phyloP scores from a whole-genome alignment of 2,329 filamentous ascomycete species.

The Monilinia vaccinii-corymbosi region DNA sequence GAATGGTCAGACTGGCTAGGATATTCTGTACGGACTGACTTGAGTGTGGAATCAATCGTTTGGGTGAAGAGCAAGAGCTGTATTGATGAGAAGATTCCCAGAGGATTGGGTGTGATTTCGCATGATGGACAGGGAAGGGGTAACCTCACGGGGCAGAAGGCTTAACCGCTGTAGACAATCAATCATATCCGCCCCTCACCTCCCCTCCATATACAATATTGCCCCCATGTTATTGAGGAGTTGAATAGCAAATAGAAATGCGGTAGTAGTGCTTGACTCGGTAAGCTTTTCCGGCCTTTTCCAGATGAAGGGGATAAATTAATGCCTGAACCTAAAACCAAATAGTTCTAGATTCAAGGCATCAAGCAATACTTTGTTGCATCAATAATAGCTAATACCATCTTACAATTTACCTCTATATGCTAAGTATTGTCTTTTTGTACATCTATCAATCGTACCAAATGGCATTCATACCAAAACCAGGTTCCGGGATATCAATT shows the following conservation, averaged over 20 bases:
- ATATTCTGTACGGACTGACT: background rate
- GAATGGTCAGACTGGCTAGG: background rate
- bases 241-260: background rate
- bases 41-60: background rate
- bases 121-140: background rate
- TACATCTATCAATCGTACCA: slow-evolving; percentile 63
- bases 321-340: background rate
- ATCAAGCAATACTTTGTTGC: background rate
- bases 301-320: background rate
- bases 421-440: background rate
- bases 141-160: slow-evolving; percentile 4
- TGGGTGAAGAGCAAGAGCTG: background rate
- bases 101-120: background rate
- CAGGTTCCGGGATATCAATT: slow-evolving; percentile 72
- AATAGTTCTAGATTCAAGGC: background rate
- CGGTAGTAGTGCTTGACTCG: background rate
- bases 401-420: background rate
- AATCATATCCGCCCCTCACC: slow-evolving; percentile 4
- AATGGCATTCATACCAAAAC: slow-evolving; percentile 93
- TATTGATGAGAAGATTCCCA: background rate
- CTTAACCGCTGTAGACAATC: slow-evolving; percentile 2
- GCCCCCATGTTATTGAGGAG: background rate
- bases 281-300: slow-evolving; percentile 1
- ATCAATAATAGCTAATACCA: background rate
- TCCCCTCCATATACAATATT: slow-evolving; percentile 3